These are phyloP conservation scores for Populus pruinosa DNA, from an alignment of 345 rosid genomes.

Conservation along the genomic window DNA sequence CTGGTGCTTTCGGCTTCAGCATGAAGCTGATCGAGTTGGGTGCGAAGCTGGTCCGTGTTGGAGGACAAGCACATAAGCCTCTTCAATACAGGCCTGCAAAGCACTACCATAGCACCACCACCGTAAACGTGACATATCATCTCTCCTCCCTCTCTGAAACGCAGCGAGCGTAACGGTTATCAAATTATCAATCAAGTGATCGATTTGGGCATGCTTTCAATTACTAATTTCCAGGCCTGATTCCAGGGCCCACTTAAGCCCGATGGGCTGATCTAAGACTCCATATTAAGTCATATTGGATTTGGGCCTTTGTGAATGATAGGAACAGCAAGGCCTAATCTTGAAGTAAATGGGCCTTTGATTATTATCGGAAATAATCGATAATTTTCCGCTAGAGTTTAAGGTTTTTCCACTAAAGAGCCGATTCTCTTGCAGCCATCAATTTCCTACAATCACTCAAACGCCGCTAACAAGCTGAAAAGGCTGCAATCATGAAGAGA, in stretches of 20 bases:
- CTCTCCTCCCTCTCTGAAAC: neutral
- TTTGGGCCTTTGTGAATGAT: neutral
- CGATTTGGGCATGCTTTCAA: neutral
- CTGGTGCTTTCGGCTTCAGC: constrained; percentile 66
- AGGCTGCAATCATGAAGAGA: neutral
- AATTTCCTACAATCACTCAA: neutral
- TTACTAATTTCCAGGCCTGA: neutral
- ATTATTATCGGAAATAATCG: neutral
- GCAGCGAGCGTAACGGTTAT: neutral
- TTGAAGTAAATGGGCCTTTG: neutral
- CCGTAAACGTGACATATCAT: constrained; percentile 30
- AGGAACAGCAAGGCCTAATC: neutral
- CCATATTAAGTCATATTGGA: neutral
- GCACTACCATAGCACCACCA: constrained; percentile 23
- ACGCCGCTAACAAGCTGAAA: neutral
- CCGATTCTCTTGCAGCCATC: too few species aligned
- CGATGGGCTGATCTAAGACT: neutral
- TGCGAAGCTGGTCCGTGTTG: constrained; percentile 54
- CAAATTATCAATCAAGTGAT: neutral
- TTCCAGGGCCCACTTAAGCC: neutral
- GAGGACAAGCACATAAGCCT: constrained; percentile 38
- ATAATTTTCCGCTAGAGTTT: neutral
- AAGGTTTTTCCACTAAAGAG: too few species aligned
- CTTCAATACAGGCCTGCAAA: constrained; percentile 18
- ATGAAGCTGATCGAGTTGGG: constrained; percentile 71